Base-by-base conservation (phyloP, 768 basidiomycete species). In the Chalciporus chontae region DNA sequence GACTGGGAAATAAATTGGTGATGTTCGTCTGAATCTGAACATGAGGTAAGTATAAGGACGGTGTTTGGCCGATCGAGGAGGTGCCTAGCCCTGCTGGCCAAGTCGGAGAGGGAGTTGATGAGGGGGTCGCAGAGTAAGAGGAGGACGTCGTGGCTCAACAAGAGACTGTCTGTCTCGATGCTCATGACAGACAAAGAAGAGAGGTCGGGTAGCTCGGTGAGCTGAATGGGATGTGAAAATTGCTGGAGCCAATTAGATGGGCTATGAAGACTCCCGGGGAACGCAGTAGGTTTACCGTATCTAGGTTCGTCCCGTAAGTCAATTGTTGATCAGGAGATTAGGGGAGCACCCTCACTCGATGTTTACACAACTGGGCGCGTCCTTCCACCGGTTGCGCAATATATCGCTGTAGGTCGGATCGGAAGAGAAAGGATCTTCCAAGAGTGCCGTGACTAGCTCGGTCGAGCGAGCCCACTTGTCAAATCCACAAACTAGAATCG, bases 361-460 rank as follows among this genome's bases (percentile, higher is more conserved):
- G 27, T 50, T 58, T 14, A 68, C 45, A 41, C 45, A 53, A 6
- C 54, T 51, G 8, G 66, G 60, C 18, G 60, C 52, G 37, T 66
- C 62, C 44, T 60, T 63, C 81, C 85, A 85, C 27, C 87, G 73
- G 36, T 71, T 60, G 45, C 71, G 73, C 19, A 87, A 58, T 8
- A 60, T 58, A 27, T 71, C 66, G 43, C 71, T 74, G 50, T 77
- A 72, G 4, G 64, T 58, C 21, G 70, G 51, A 53, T 80, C 77
- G n/a, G 80, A 78, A 3, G 74, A 71, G 55, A 91, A 77, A 13
- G 87, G 87, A 47, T 90, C 82, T 39, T 84, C 78, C 14, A 91
- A 70, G 31, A 91, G 72, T 7, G 87, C 85, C 5, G 81, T 81
- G 17, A 90, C 78, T 4, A 91, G 67, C 26, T 84, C 80, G 32